These are phyloP conservation scores for Magnolia officinalis DNA, from an alignment of 164 flowering plant genomes.

Conservation along the genomic window DNA sequence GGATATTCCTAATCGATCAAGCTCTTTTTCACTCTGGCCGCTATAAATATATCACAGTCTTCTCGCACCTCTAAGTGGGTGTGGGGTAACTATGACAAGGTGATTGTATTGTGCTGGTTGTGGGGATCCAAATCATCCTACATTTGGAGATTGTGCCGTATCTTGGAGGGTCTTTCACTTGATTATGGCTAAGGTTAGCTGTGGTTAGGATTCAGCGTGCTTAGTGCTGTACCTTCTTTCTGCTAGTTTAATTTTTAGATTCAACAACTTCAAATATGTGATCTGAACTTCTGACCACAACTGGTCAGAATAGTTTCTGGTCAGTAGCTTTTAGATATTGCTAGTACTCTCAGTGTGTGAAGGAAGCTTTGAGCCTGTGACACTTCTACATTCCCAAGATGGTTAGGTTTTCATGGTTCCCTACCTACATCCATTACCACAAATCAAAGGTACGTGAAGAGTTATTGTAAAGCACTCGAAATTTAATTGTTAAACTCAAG, in stretches of 20 bases:
- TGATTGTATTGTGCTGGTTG: conserved; percentile 48
- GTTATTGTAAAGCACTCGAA: not conserved
- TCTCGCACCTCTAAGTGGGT: conserved; percentile 93
- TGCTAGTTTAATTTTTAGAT: conserved; percentile 10
- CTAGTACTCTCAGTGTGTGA: conserved; percentile 19
- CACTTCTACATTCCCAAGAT: conserved; percentile 27
- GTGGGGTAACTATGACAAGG: conserved; percentile 64
- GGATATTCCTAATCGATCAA: conserved; percentile 35
- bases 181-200: conserved; percentile 78
- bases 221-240: conserved; percentile 9
- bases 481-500: not conserved
- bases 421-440: conserved; percentile 30
- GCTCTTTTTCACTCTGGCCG: conserved; percentile 88
- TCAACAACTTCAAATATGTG: not conserved
- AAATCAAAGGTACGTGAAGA: conserved; percentile 60
- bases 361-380: conserved; percentile 27
- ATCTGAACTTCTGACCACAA: conserved; percentile 17
- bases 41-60: conserved; percentile 46
- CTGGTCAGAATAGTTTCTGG: conserved; percentile 8
- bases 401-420: conserved; percentile 84
- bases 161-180: conserved; percentile 66
- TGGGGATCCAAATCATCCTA: conserved; percentile 78
- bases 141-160: conserved; percentile 87
- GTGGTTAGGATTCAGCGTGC: conserved; percentile 16
- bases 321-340: conserved; percentile 13